Base-by-base conservation (phyloP, 805 yeast genomes). In the Metschnikowia gruessii region DNA sequence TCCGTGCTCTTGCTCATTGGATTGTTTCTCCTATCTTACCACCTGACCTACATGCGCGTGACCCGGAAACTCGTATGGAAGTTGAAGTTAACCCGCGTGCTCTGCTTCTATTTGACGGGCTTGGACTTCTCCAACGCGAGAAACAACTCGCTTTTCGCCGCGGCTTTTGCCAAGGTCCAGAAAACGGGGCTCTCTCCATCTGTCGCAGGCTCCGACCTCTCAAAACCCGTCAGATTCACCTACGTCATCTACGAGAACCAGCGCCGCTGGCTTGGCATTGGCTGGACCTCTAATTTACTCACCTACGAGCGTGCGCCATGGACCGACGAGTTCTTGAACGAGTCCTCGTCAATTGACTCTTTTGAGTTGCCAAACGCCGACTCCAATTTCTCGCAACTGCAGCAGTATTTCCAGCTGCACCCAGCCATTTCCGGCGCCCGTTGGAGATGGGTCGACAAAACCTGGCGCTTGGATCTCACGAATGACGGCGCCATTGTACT, bases 191-290 rank as follows among this genome's bases (percentile, higher is more conserved):
- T 48, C 10, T 38, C 49, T 7, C 40, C 51, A 12, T 43, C 50
- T 12, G 22, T 34, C 17, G 42, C 45, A 18, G 50, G 48, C 33
- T 44, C 46, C 12, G 57, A 52, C 37, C 28, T 42, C 36, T 35
- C 49, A 15, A 66, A 71, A 43, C 80, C 82, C 1, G 90, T 88
- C 26, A 69, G 91, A 46, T 94, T 91, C 65, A 91, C 97, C 4
- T 92, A 88, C 65, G 97, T 89, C 1, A 73, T 94, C 10, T 91
- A 83, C 65, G 99, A 92, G 64, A 92, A 92, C 64, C 98, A 92
- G 70, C 81, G 99, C 61, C 82, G 95, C 58, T 92, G 99, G 99
- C 74, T 92, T 33, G 98, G 97, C 12, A 87, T 92, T 57, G 99
- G 99, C 11, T 92, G 99, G 99, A 92, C 98, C 0, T 75, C 95